Conservation (phyloP, 179 eudicot species). For the Spinacia oleracea region DNA sequence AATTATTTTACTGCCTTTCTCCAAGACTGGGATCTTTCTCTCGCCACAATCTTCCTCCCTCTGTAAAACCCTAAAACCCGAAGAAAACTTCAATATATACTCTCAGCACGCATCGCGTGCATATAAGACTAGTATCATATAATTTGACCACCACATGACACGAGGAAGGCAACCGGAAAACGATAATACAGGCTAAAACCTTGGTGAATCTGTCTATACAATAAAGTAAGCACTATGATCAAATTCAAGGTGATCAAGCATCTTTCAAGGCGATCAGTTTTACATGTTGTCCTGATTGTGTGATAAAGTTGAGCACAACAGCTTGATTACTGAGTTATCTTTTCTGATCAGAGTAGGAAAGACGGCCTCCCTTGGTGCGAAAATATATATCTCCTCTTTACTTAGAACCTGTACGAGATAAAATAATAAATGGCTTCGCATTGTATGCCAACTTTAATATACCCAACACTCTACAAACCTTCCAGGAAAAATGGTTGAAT, state of each 20-base stretch:
- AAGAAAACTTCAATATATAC: too few relatives aligned
- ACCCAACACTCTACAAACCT: slow-evolving; percentile 73
- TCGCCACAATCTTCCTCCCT: too few relatives aligned
- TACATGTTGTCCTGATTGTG: slow-evolving; percentile 1
- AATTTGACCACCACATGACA: not conserved
- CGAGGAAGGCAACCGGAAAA: not conserved
- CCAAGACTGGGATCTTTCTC: too few relatives aligned
- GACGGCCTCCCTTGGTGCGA: slow-evolving; percentile 35
- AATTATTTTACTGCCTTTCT: too few relatives aligned
- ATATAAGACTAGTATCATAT: too few relatives aligned
- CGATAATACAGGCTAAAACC: not conserved
- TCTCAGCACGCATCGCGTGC: too few relatives aligned
- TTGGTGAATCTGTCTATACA: not conserved
- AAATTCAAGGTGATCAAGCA: slow-evolving; percentile 2
- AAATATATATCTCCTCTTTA: slow-evolving; percentile 34
- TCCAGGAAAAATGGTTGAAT: slow-evolving; percentile 72
- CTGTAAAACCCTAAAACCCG: too few relatives aligned
- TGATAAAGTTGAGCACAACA: slow-evolving; percentile 10
- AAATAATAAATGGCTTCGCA: slow-evolving; percentile 42
- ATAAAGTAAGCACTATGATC: not conserved
- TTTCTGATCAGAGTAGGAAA: slow-evolving; percentile 31
- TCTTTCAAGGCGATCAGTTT: slow-evolving; percentile 1
- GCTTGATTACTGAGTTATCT: slow-evolving; percentile 27
- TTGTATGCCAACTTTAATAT: slow-evolving; percentile 46
- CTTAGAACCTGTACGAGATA: slow-evolving; percentile 69